These are phyloP conservation scores for Fusarium hostae DNA, from an alignment of 2,329 filamentous ascomycete genomes.

Conservation along the genomic window DNA sequence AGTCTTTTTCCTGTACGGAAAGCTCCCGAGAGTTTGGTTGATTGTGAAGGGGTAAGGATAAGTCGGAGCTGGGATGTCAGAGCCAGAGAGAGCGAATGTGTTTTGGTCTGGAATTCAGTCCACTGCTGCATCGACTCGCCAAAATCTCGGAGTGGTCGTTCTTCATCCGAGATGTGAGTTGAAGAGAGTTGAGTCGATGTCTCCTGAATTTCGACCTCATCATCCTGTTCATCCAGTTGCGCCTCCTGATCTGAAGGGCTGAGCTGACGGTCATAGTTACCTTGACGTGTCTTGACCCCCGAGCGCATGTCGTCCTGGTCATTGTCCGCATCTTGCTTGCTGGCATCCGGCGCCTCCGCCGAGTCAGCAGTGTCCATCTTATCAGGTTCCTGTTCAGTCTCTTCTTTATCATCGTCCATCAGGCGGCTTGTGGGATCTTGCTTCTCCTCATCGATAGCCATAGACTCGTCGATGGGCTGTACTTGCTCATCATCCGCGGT, in stretches of 20 bases:
- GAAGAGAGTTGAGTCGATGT: conserved; percentile 73
- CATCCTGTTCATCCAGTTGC: conserved; percentile 59
- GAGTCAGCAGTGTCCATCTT: conserved; percentile 56
- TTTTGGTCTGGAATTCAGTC: conserved; percentile 84
- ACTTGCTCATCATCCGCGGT: conserved; percentile 89
- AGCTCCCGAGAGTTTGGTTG: conserved; percentile 94
- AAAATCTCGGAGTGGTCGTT: conserved; percentile 59
- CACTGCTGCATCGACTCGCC: conserved; percentile 77
- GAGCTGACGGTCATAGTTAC: conserved; percentile 66
- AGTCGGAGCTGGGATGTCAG: conserved; percentile 95
- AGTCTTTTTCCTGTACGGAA: conserved; percentile 98
- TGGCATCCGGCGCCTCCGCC: conserved; percentile 53
- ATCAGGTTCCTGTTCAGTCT: conserved; percentile 58
- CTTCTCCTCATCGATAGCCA: conserved; percentile 81
- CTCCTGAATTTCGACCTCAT: conserved; percentile 61
- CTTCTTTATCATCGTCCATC: conserved; percentile 66
- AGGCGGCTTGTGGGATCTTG: conserved; percentile 60
- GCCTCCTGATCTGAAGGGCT: conserved; percentile 57
- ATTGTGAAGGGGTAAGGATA: conserved; percentile 92
- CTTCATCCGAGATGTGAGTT: conserved; percentile 72
- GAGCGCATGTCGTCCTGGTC: conserved; percentile 66
- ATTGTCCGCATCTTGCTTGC: conserved; percentile 55
- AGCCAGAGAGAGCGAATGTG: conserved; percentile 85
- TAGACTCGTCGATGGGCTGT: conserved; percentile 84
- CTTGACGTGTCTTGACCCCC: conserved; percentile 69